These are phyloP conservation scores for Cornus controversa DNA, from an alignment of 148 eudicot species.

Conservation along the genomic window DNA sequence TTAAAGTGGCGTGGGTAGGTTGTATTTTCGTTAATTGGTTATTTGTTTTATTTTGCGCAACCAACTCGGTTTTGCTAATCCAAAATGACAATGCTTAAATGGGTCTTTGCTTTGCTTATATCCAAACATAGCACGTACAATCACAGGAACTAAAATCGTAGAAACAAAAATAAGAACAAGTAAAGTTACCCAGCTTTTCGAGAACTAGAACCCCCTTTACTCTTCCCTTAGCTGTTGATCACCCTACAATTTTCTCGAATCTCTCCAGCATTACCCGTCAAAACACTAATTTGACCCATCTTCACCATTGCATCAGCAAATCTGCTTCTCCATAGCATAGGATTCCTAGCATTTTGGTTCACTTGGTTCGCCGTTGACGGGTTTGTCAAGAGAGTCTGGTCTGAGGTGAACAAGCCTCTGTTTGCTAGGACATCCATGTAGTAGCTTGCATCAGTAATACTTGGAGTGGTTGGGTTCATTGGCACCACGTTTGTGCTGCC, in stretches of 20 bases:
- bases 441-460: slow-evolving; percentile 42
- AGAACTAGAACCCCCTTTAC: neutral
- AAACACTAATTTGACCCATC: slow-evolving; percentile 68
- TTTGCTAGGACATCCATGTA: slow-evolving; percentile 49
- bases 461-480: slow-evolving; percentile 65
- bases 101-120: no score
- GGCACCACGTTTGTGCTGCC: slow-evolving; percentile 52
- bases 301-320: slow-evolving; percentile 77
- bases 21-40: no score
- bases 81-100: no score
- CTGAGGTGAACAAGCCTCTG: slow-evolving; percentile 65
- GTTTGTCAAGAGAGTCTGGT: slow-evolving; percentile 54
- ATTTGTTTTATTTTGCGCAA: no score
- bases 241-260: slow-evolving; percentile 59
- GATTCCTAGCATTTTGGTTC: slow-evolving; percentile 39
- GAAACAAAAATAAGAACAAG: neutral
- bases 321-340: slow-evolving; percentile 44
- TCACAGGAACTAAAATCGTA: neutral
- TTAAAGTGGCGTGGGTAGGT: no score
- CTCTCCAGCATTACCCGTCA: slow-evolving; percentile 65
- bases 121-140: no score
- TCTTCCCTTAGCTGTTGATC: slow-evolving; percentile 33
- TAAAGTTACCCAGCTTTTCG: neutral
- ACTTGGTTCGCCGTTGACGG: slow-evolving; percentile 42
- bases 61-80: no score